Conservation (phyloP, 306 rosid species). For the Quercus parvula region DNA sequence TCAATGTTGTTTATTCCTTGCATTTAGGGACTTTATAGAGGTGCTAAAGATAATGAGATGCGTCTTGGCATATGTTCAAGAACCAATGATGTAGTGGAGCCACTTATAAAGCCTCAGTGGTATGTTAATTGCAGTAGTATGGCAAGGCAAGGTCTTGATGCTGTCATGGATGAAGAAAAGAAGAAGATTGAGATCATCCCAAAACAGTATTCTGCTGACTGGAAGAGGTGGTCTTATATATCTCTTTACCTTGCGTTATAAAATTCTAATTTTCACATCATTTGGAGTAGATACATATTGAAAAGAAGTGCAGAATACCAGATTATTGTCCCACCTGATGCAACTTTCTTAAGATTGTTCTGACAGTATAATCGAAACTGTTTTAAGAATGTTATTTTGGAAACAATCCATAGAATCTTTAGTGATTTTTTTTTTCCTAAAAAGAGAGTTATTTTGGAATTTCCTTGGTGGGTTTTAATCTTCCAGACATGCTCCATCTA, state of each 20-base stretch:
- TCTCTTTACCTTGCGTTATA: neutral
- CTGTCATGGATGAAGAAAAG: constrained; percentile 64
- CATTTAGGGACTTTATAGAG: constrained; percentile 75
- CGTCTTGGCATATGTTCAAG: constrained; percentile 91
- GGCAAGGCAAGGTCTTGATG: constrained; percentile 74
- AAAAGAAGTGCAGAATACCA: neutral
- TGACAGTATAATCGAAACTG: neutral
- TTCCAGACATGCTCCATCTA: constrained; percentile 10
- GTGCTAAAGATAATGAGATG: constrained; percentile 87
- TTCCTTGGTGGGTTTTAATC: neutral
- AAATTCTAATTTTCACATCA: neutral
- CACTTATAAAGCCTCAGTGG: constrained; percentile 95
- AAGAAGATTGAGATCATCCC: constrained; percentile 67
- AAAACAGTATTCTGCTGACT: constrained; percentile 80
- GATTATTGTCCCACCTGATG: neutral
- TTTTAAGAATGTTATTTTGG: neutral
- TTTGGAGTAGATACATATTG: neutral
- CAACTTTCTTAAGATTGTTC: neutral
- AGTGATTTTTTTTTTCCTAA: neutral
- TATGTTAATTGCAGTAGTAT: constrained; percentile 66
- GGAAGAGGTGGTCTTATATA: constrained; percentile 55
- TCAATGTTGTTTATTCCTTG: constrained; percentile 10
- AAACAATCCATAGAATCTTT: neutral
- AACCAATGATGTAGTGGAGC: constrained; percentile 91
- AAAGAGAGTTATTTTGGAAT: neutral